Conservation (phyloP, 768 basidiomycete genomes). For the Leucocoprinus leucothites region DNA sequence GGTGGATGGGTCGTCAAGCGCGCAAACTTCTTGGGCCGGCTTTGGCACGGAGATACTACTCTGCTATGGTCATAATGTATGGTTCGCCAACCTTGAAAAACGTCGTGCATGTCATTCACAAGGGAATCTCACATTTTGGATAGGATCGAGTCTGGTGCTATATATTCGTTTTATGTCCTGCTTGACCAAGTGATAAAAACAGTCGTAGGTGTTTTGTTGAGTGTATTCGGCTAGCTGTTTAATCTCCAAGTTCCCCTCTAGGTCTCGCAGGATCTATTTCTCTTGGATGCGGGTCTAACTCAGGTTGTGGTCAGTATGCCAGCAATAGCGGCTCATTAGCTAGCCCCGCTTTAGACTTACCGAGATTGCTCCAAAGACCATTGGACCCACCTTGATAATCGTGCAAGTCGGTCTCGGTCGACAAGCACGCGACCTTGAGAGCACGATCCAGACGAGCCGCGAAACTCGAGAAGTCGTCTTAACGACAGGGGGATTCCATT, state of each 20-base stretch:
- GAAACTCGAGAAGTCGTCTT: too few relatives aligned
- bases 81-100: background rate
- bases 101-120: too few relatives aligned
- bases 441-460: too few relatives aligned
- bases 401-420: too few relatives aligned
- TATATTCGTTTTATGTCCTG: slow-evolving; percentile 27
- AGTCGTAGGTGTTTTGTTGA: slow-evolving; percentile 7
- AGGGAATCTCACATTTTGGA: background rate
- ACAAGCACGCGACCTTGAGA: too few relatives aligned
- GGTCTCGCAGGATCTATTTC: background rate
- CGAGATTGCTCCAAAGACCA: background rate
- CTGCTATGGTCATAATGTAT: slow-evolving; percentile 26
- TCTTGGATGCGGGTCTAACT: slow-evolving; percentile 22
- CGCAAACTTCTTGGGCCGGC: slow-evolving; percentile 22
- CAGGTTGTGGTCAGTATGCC: slow-evolving; percentile 27
- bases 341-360: background rate
- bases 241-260: background rate
- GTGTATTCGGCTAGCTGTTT: too few relatives aligned
- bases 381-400: background rate
- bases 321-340: background rate
- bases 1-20: slow-evolving; percentile 18
- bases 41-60: slow-evolving; percentile 20
- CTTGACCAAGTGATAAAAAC: slow-evolving; percentile 21
- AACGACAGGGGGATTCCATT: too few relatives aligned
- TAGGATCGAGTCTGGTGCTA: slow-evolving; percentile 30